These are phyloP conservation scores for Hymenochaete sp. DNA, from an alignment of 1,284 basidiomycete genomes.

Conservation along the genomic window DNA sequence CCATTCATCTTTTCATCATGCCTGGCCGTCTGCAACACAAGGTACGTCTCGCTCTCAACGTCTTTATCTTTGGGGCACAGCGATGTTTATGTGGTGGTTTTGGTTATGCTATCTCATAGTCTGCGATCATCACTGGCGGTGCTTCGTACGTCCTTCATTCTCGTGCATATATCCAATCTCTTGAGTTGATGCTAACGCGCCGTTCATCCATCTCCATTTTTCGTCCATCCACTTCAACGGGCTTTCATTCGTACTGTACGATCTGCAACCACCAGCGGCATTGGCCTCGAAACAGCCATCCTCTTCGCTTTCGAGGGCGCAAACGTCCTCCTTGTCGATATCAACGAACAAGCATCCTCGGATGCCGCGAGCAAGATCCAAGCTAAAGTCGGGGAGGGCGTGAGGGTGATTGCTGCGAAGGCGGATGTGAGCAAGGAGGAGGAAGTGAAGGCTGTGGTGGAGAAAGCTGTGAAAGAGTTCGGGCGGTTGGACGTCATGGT, in stretches of 20 bases:
- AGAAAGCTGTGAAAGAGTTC: slow-evolving; percentile 73
- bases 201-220: neutral
- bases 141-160: slow-evolving; percentile 57
- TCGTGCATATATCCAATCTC: slow-evolving; percentile 3
- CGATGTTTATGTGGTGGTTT: slow-evolving; percentile 11
- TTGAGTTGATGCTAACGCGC: neutral
- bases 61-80: neutral
- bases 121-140: slow-evolving; percentile 75
- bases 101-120: slow-evolving; percentile 32
- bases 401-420: slow-evolving; percentile 64
- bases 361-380: slow-evolving; percentile 59
- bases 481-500: slow-evolving; percentile 92
- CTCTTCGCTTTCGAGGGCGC: slow-evolving; percentile 92
- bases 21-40: slow-evolving; percentile 64
- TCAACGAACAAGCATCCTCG: slow-evolving; percentile 74
- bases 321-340: slow-evolving; percentile 78
- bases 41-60: slow-evolving; percentile 31
- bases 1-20: slow-evolving; percentile 42
- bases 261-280: slow-evolving; percentile 53
- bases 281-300: slow-evolving; percentile 87
- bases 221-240: neutral
- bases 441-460: slow-evolving; percentile 77
- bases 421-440: slow-evolving; percentile 85
- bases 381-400: slow-evolving; percentile 54
- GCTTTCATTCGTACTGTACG: slow-evolving; percentile 2